Percentiles rank a stretch among this genome's conserved stretches.
phyloP scores from a whole-genome alignment of 108 stramenopile genomes.

The Cyclotella sp. region DNA sequence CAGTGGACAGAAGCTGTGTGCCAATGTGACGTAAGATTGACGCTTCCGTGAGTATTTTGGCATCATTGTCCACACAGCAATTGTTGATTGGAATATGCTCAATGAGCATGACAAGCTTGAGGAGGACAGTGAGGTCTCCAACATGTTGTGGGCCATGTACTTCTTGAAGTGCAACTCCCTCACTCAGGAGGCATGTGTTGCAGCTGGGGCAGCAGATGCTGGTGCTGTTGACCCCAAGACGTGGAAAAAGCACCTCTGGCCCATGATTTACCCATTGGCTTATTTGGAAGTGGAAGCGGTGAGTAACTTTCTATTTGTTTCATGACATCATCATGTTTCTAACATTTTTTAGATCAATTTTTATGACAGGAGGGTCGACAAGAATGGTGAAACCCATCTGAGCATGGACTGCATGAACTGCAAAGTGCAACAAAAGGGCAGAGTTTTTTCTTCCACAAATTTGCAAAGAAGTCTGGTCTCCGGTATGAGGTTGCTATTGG shows the following conservation, averaged over 20 bases:
- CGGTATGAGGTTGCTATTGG: slow-evolving; percentile 46
- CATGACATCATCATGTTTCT: background rate
- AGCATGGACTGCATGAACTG: slow-evolving; percentile 24
- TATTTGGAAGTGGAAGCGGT: background rate
- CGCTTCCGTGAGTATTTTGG: no score
- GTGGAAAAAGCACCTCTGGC: slow-evolving; percentile 1
- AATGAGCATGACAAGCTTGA: no score
- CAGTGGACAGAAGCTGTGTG: no score
- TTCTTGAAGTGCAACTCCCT: no score
- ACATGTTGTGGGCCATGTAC: no score
- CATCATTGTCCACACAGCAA: no score
- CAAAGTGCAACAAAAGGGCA: background rate
- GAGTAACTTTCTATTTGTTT: background rate
- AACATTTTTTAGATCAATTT: slow-evolving; percentile 9
- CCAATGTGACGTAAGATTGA: background rate
- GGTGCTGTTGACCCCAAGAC: slow-evolving; percentile 9
- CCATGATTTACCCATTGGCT: background rate
- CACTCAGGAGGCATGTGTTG: background rate
- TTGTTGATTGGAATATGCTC: no score
- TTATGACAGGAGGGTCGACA: slow-evolving; percentile 13
- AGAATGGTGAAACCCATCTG: slow-evolving; percentile 17
- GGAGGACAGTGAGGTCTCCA: no score
- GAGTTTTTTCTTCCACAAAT: slow-evolving; percentile 29
- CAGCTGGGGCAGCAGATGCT: no score
- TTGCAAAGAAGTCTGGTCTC: slow-evolving; percentile 34